Evolutionary conservation across 192 early-diverging fungal genomes (phyloP), one percentile per base, ranked within the genome.

Genomic region (Umbelopsis vinacea): DNA sequence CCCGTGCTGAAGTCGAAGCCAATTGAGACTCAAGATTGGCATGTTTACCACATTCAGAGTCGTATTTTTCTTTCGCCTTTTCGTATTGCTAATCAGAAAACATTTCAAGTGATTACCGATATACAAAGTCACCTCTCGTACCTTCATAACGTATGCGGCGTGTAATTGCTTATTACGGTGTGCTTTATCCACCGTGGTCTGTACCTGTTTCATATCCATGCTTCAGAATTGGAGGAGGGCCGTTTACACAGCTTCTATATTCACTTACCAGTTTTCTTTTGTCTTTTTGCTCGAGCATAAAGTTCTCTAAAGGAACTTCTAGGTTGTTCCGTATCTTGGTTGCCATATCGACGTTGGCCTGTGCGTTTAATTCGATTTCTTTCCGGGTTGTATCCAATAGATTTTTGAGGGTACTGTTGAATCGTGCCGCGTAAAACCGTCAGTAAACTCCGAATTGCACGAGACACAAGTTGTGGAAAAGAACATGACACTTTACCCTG

Each of bases 281-380:
- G 23, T 85, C 84, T 46, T 88, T 87, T 82, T 94, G 92, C 52
- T 81, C 82, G 10, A 83, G 48, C 11, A 92, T 89, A 72, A 94
- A 94, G 29, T 87, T 75, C 15, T 78, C 71, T 33, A 91, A 60
- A 10, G 88, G 84, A 22, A 82, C 70, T 54, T 91, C 91, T 1
- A 94, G 71, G 52, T 89, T 84, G 22, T 79, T 76, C 19, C 84
- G 75, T 67, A 94, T 85, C 73, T 92, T 88, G 37, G 83, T 74
- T 11, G 87, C 86, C 54, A 94, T 54, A 21, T 90, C 87, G 43
- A 89, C 66, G 68, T 92, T 90, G 12, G 87, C 81, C 52, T 87
- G 81, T 38, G 89, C 89, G 8, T 84, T 89, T 24, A 63, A 71
- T 67, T 92, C 92, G 24, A 92, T 76, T 75, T 92, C 92, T 23